Evolutionary conservation across 352 stramenopile genomes (phyloP).

Genomic region (Phytophthora crassamura): DNA sequence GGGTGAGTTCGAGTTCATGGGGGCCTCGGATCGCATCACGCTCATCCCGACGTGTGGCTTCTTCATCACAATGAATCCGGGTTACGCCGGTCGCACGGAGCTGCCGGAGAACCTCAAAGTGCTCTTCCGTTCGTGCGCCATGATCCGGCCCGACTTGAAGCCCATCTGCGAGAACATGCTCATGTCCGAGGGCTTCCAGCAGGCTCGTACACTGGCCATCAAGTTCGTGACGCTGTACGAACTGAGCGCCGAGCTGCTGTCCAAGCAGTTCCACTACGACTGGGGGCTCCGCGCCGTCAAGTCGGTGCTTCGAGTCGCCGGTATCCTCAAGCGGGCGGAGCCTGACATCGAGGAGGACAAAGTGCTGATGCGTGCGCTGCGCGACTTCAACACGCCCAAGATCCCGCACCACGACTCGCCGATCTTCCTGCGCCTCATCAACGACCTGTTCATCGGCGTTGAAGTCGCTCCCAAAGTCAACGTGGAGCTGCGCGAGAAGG

Average conservation of each 20-base stretch:
- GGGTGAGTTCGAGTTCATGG: constrained; percentile 91
- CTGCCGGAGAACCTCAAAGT: constrained; percentile 92
- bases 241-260: constrained; percentile 83
- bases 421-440: constrained; percentile 89
- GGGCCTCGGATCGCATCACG: constrained; percentile 82
- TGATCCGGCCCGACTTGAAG: constrained; percentile 96
- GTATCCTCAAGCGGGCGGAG: constrained; percentile 85
- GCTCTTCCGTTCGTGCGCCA: constrained; percentile 92
- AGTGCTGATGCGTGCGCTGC: constrained; percentile 86
- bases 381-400: constrained; percentile 90
- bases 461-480: constrained; percentile 96
- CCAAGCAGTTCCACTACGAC: constrained; percentile 93
- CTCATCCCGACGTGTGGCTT: constrained; percentile 91
- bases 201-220: constrained; percentile 89
- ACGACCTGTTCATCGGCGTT: constrained; percentile 92
- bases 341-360: constrained; percentile 88
- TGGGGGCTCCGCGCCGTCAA: constrained; percentile 92
- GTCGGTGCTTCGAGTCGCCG: constrained; percentile 85
- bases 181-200: constrained; percentile 90
- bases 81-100: constrained; percentile 90
- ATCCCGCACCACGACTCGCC: constrained; percentile 90
- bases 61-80: constrained; percentile 97
- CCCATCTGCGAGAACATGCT: constrained; percentile 92
- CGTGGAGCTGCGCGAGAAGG: constrained; percentile 91
- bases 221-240: constrained; percentile 94